Percentiles rank a stretch among this genome's conserved stretches.
Evolutionary conservation across 2,329 filamentous ascomycete species (phyloP).

Genomic region (Pestalotiopsis sp.): DNA sequence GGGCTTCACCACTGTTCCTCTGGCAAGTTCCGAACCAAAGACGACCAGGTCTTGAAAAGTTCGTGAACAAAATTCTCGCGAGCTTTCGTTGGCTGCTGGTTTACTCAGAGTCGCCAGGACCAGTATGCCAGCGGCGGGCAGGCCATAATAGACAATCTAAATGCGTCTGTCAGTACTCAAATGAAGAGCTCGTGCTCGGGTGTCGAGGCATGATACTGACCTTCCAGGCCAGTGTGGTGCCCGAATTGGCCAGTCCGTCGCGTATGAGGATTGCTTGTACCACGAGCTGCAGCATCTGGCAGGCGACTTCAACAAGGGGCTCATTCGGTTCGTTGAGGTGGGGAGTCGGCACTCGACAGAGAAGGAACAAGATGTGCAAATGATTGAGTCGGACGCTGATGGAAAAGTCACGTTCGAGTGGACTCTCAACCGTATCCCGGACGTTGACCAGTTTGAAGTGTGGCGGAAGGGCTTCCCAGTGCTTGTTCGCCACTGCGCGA

Average conservation of each 20-base stretch:
- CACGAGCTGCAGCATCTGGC: constrained; percentile 30
- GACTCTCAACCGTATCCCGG: constrained; percentile 17
- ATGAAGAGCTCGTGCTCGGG: background rate
- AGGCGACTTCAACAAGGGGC: constrained; percentile 26
- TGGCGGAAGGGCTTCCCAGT: constrained; percentile 29
- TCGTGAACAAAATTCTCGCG: constrained; percentile 13
- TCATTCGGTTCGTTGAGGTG: constrained; percentile 25
- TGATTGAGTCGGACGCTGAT: constrained; percentile 33
- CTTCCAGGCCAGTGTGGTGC: constrained; percentile 25
- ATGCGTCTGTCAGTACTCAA: constrained; percentile 16
- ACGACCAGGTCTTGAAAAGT: constrained; percentile 13
- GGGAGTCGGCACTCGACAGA: constrained; percentile 25
- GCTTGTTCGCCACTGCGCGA: constrained; percentile 18
- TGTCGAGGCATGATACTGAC: background rate
- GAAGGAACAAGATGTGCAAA: constrained; percentile 34
- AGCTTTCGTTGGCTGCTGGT: background rate
- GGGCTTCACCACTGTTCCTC: background rate
- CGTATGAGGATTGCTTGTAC: constrained; percentile 31
- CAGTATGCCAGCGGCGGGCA: constrained; percentile 36
- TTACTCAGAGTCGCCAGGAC: constrained; percentile 28
- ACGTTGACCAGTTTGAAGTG: constrained; percentile 23
- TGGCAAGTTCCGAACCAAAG: background rate
- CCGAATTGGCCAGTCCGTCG: constrained; percentile 33
- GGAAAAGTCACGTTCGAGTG: constrained; percentile 33
- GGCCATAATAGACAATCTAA: constrained; percentile 34